Evolutionary conservation across 805 yeast species (phyloP).

Genomic region (Torulaspora franciscae): DNA sequence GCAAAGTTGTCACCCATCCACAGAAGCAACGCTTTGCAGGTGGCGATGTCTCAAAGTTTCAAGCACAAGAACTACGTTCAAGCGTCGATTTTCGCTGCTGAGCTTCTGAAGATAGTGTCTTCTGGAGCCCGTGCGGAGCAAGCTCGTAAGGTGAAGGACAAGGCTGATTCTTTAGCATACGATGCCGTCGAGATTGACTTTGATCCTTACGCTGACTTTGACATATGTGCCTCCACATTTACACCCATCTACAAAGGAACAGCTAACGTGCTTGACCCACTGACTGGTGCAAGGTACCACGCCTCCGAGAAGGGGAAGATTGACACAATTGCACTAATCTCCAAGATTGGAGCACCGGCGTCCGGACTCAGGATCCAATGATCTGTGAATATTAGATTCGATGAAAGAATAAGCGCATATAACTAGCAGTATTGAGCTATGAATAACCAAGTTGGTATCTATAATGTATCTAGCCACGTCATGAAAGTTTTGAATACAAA

Average conservation of each 20-base stretch:
- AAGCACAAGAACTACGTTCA: constrained; percentile 81
- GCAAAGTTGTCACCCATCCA: constrained; percentile 79
- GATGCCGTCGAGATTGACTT: constrained; percentile 90
- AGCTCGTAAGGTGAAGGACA: constrained; percentile 75
- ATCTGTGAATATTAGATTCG: neutral
- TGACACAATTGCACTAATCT: constrained; percentile 69
- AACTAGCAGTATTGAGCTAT: too few relatives aligned
- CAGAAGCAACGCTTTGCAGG: constrained; percentile 81
- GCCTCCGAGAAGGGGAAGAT: constrained; percentile 70
- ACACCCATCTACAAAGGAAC: constrained; percentile 85
- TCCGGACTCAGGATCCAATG: constrained; percentile 67
- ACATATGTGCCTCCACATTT: constrained; percentile 77
- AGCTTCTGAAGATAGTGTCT: constrained; percentile 64
- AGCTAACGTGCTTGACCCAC: constrained; percentile 64
- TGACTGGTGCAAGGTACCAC: constrained; percentile 87
- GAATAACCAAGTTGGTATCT: too few relatives aligned
- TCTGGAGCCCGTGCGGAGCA: constrained; percentile 82
- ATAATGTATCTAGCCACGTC: too few relatives aligned
- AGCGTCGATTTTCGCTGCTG: constrained; percentile 86
- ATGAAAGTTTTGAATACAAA: too few relatives aligned
- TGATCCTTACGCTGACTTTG: constrained; percentile 88
- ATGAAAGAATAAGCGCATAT: neutral
- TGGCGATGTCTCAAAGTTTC: constrained; percentile 91
- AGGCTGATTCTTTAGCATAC: constrained; percentile 71
- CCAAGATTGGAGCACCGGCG: constrained; percentile 85